These are phyloP conservation scores for Apophysomyces elegans DNA, from an alignment of 371 early-diverging fungal species.

Conservation along the genomic window DNA sequence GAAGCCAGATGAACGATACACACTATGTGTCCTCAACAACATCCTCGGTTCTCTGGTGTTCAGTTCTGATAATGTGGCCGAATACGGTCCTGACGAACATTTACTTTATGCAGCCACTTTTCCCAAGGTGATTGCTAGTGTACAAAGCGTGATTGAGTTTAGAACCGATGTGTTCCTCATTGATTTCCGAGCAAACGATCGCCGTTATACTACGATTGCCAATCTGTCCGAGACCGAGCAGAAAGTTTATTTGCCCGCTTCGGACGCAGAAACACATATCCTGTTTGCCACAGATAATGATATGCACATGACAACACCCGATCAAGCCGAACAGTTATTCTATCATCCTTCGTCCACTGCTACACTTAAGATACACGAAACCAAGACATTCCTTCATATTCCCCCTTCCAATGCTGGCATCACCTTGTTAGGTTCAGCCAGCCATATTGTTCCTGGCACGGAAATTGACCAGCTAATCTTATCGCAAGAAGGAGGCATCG, in stretches of 20 bases:
- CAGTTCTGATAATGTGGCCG: slow-evolving; percentile 52
- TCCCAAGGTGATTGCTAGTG: slow-evolving; percentile 48
- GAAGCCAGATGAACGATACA: slow-evolving; percentile 48
- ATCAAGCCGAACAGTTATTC: slow-evolving; percentile 28
- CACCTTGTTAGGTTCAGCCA: slow-evolving; percentile 39
- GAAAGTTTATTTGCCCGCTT: slow-evolving; percentile 41
- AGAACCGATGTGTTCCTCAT: slow-evolving; percentile 50
- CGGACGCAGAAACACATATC: slow-evolving; percentile 23
- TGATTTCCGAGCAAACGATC: slow-evolving; percentile 33
- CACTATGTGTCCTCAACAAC: slow-evolving; percentile 61
- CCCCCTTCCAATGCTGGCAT: slow-evolving; percentile 28
- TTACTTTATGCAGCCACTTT: slow-evolving; percentile 44
- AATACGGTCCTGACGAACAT: slow-evolving; percentile 52
- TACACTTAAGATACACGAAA: slow-evolving; percentile 42
- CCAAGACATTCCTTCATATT: slow-evolving; percentile 51
- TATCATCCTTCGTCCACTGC: slow-evolving; percentile 45
- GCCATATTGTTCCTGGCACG: slow-evolving; percentile 54
- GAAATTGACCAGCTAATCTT: slow-evolving; percentile 31
- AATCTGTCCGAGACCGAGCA: slow-evolving; percentile 54
- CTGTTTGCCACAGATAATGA: slow-evolving; percentile 43
- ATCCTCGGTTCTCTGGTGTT: slow-evolving; percentile 64
- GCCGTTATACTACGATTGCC: slow-evolving; percentile 45
- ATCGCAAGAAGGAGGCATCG: slow-evolving; percentile 9
- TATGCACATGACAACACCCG: slow-evolving; percentile 40
- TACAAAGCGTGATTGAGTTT: slow-evolving; percentile 46